Base-by-base conservation (phyloP, 306 rosid genomes). In the Castanea crenata region DNA sequence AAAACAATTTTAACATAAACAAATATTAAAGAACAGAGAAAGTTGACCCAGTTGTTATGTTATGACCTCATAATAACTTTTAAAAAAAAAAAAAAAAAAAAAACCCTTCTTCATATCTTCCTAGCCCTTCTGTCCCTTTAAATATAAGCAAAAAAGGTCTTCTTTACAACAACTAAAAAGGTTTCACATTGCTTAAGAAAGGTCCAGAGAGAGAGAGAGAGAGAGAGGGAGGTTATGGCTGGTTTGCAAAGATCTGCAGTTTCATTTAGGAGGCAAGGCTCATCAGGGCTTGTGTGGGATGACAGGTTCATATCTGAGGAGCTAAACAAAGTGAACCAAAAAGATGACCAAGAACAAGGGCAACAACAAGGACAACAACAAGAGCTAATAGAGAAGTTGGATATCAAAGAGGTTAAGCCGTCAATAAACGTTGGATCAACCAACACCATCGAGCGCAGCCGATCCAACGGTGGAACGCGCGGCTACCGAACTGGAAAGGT, bases 231-330 rank as follows among this genome's bases (percentile, higher is more conserved):
- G 11, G 62, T 74, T 51, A 93, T 92, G 98, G 96, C 86, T 52
- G 94, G 97, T 54, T 74, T 94, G 71, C 93, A 89, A 85, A 94
- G 98, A 92, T 94, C 98, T 55, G 88, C 73, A 3, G 80, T 85
- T 8, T 94, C 97, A 20, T 94, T 94, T 85, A 85, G 97, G 75
- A 88, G 98, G 56, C 94, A 91, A 59, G 98, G 98, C 57, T 94
- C 98, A 4, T 94, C 98, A 1, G 98, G 98, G 4, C 78, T 88
- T 21, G 90, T 94, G 25, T 94, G 95, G 92, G 98, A 94, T 21
- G 96, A 94, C n/a, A 90, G 71, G 29, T 69, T 84, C 71, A 1
- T 92, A 15, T 69, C 92, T 4, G 93, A 72, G 18, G 94, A 90
- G 78, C 69, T 94, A 3, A 89, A 80, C 80, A 72, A 87, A 62